These are phyloP conservation scores for Colletotrichum tabaci DNA, from an alignment of 2,329 filamentous ascomycete genomes.

Conservation along the genomic window DNA sequence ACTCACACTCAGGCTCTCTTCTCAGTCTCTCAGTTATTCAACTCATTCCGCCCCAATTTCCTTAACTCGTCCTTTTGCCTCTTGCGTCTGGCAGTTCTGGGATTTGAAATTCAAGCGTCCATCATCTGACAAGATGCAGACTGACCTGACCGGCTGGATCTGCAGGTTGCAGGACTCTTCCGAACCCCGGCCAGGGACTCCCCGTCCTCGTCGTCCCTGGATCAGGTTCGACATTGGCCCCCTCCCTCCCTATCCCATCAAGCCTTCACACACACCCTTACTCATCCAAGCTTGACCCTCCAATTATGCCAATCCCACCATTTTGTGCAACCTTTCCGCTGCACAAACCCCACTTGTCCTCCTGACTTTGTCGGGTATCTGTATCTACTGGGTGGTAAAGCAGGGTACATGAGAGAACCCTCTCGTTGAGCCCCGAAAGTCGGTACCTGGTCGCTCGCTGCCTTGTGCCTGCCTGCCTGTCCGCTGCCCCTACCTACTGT, in stretches of 20 bases:
- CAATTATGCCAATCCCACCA: conserved; percentile 39
- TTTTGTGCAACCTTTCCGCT: conserved; percentile 33
- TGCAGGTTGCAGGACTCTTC: background rate
- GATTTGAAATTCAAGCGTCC: background rate
- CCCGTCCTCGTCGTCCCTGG: conserved; percentile 1
- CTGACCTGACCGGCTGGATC: background rate
- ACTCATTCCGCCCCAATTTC: background rate
- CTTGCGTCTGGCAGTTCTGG: background rate
- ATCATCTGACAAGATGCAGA: background rate
- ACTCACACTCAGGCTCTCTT: background rate
- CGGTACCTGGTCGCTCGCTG: conserved; percentile 7
- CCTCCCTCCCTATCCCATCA: background rate
- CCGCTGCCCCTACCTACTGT: conserved; percentile 1
- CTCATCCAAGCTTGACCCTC: conserved; percentile 25
- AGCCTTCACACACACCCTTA: conserved; percentile 7
- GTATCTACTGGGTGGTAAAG: background rate
- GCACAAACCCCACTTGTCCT: background rate
- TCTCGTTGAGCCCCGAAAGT: background rate
- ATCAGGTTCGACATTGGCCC: conserved; percentile 2
- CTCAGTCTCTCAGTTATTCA: background rate
- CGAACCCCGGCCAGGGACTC: conserved; percentile 3
- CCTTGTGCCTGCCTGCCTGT: conserved; percentile 23
- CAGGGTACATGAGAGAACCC: conserved; percentile 12
- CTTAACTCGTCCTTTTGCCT: background rate
- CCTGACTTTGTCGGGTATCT: background rate